Conservation (phyloP, 352 stramenopile genomes). For the Aphanomyces invadans region DNA sequence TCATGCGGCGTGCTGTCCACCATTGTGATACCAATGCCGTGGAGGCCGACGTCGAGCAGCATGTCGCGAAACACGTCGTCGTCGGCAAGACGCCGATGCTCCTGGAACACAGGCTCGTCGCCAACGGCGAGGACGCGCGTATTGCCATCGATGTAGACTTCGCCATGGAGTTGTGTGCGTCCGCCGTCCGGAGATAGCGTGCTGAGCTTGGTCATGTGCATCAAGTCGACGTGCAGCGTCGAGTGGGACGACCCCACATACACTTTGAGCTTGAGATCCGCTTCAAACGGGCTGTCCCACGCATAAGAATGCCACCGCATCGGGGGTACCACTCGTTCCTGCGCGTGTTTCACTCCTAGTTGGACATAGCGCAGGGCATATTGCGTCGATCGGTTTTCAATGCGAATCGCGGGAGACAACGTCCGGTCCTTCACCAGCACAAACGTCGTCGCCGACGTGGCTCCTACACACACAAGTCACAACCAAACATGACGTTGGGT, state of each 20-base stretch:
- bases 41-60: conserved; percentile 65
- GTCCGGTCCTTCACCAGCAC: conserved; percentile 63
- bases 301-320: conserved; percentile 71
- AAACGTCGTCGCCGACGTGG: conserved; percentile 49
- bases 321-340: conserved; percentile 61
- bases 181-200: conserved; percentile 41
- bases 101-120: conserved; percentile 53
- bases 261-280: conserved; percentile 48
- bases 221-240: conserved; percentile 62
- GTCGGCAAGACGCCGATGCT: conserved; percentile 47
- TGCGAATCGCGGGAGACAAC: conserved; percentile 56
- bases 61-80: conserved; percentile 69
- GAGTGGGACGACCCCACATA: conserved; percentile 57
- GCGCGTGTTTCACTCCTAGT: conserved; percentile 40
- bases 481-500: neutral
- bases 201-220: conserved; percentile 56
- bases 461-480: neutral
- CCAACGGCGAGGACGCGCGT: conserved; percentile 75
- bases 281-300: conserved; percentile 62
- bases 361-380: conserved; percentile 72
- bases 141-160: conserved; percentile 80
- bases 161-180: conserved; percentile 37
- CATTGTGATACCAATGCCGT: conserved; percentile 69
- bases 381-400: conserved; percentile 77
- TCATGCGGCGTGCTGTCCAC: conserved; percentile 70